These are phyloP conservation scores for Xylaria sp. DNA, from an alignment of 2,329 filamentous ascomycete species.

Conservation along the genomic window DNA sequence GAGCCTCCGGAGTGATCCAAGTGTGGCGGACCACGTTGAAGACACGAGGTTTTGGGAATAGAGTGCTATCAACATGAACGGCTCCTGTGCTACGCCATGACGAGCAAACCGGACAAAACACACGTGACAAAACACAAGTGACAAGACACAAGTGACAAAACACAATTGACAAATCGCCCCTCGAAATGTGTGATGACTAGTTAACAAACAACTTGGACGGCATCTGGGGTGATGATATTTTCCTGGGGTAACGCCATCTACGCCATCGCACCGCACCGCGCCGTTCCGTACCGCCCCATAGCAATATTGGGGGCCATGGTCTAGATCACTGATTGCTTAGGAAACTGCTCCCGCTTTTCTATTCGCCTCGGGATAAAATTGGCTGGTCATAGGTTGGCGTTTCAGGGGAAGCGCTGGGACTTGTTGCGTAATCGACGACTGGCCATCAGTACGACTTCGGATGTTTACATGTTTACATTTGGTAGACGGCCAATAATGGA, in stretches of 20 bases:
- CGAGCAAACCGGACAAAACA: conserved; percentile 15
- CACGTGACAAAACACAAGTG: conserved; percentile 13
- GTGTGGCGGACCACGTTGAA: conserved; percentile 20
- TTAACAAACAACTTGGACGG: not conserved
- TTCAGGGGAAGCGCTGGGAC: not conserved
- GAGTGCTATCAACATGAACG: conserved; percentile 11
- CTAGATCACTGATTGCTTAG: not conserved
- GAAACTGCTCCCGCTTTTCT: not conserved
- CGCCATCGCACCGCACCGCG: not conserved
- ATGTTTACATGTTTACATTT: not conserved
- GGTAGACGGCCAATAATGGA: not conserved
- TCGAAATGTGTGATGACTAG: conserved; percentile 1
- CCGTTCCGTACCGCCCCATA: not conserved
- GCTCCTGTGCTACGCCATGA: conserved; percentile 1
- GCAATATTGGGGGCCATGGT: not conserved
- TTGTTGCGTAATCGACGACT: not conserved
- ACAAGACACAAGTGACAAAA: conserved; percentile 19
- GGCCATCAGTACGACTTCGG: not conserved
- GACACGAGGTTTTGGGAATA: conserved; percentile 6
- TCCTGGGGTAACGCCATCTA: not conserved
- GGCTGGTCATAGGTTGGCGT: not conserved
- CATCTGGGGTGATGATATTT: not conserved
- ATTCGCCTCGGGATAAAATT: not conserved
- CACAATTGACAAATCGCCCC: conserved; percentile 4
- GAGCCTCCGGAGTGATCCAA: conserved; percentile 13